phyloP scores from a whole-genome alignment of 1,284 basidiomycete genomes.

The Ceraceosorus guamensis region DNA sequence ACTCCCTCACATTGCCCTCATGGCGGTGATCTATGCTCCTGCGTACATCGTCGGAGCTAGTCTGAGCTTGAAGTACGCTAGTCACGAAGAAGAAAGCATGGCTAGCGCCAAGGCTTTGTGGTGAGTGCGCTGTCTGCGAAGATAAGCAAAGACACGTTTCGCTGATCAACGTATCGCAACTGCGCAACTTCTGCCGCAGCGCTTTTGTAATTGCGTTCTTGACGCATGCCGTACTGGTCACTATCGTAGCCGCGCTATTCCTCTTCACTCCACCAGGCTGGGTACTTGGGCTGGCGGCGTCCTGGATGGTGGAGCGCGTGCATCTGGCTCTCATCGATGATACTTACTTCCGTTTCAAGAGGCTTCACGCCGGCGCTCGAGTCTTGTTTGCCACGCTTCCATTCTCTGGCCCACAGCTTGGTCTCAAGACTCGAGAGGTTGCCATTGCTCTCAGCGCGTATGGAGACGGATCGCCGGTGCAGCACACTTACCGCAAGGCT shows the following conservation, averaged over 20 bases:
- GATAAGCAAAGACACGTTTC: no score
- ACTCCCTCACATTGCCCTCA: constrained; percentile 5
- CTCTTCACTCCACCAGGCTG: constrained; percentile 15
- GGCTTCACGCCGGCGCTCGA: constrained; percentile 1
- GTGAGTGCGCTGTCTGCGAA: constrained; percentile 5
- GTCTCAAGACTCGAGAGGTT: not conserved
- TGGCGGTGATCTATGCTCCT: constrained; percentile 11
- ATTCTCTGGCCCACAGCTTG: not conserved
- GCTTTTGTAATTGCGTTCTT: constrained; percentile 11
- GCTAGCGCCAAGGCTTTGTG: constrained; percentile 14
- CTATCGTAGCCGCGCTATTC: constrained; percentile 9
- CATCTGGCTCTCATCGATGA: constrained; percentile 10
- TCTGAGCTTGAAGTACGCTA: constrained; percentile 8
- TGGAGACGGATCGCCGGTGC: not conserved
- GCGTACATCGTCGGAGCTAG: constrained; percentile 10
- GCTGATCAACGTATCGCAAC: not conserved
- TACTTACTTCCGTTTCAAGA: constrained; percentile 8
- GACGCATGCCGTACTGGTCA: constrained; percentile 7
- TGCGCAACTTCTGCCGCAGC: not conserved
- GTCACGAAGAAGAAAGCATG: constrained; percentile 23
- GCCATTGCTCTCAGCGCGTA: not conserved
- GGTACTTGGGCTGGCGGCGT: constrained; percentile 7
- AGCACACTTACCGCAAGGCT: not conserved
- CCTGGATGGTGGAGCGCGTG: constrained; percentile 2
- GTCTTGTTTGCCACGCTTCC: constrained; percentile 1